Evolutionary conservation across 805 yeast genomes (phyloP), one percentile per base, ranked within the genome.

Genomic region (Wickerhamomyces alni): DNA sequence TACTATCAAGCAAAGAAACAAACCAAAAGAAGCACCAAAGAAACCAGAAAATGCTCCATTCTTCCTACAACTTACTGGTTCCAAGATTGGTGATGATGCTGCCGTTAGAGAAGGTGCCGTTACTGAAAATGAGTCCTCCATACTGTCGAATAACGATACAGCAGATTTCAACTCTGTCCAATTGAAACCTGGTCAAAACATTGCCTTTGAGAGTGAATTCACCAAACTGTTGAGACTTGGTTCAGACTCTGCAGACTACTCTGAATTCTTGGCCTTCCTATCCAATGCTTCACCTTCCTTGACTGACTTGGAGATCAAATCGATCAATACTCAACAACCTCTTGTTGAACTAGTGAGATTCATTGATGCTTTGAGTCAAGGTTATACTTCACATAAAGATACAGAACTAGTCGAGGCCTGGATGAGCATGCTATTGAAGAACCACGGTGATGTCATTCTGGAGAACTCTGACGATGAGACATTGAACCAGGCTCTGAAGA

Each of bases 1-100:
- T 51, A 74, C 80, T 7, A 91, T 93, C 50, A 87, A 79, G 54
- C 76, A 74, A 57, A 76, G 99, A 54, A 88, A 87, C 57, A 91
- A 87, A 62, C 97, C 99, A 17, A 79, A 69, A 37, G 96, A 87
- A 57, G 83, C 91, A 1, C 85, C 93, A 26, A 86, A 85, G 67
- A 85, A 80, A 48, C 87, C 96, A 2, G 84, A 83, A 48, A 73
- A 78, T 44, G 77, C 86, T 1, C 84, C 86, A 17, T 93, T 94
- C 61, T 94, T 94, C 69, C 66, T 93, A 43, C 74, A 77, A 34
- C 65, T 82, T 17, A 56, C 75, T 5, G 87, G 87, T 24, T 77
- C 72, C 38, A 68, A 68, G n/a, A 82, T 80, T 39, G 89, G 88
- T 42, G 87, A 82, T 54, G 74, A 77, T 22, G 87, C 88, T 0